Percentiles rank a stretch among this genome's conserved stretches.
Evolutionary conservation across 768 basidiomycete species (phyloP).

Genomic region (Russula abietina): DNA sequence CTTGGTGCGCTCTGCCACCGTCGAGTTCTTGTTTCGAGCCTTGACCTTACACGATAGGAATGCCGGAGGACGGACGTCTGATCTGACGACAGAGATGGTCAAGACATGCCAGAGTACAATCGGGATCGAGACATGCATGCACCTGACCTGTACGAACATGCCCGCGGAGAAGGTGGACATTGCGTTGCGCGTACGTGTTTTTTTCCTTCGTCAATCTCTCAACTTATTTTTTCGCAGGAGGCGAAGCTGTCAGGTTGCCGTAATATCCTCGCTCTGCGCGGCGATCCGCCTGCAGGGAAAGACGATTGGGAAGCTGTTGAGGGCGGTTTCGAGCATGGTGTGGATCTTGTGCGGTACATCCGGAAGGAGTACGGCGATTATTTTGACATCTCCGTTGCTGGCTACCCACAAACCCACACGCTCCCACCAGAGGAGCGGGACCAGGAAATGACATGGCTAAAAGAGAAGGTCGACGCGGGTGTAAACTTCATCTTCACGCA

Average conservation of each 20-base stretch:
- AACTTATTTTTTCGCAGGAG: constrained; percentile 47
- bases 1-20: constrained; percentile 51
- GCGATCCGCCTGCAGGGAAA: constrained; percentile 85
- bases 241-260: constrained; percentile 85
- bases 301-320: constrained; percentile 91
- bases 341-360: constrained; percentile 90
- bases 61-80: constrained; percentile 92
- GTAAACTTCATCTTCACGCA: constrained; percentile 95
- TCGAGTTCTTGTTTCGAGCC: not conserved
- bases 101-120: constrained; percentile 90
- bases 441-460: constrained; percentile 77
- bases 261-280: constrained; percentile 89
- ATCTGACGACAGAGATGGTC: constrained; percentile 88
- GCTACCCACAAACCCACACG: constrained; percentile 79
- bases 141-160: constrained; percentile 98
- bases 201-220: constrained; percentile 9
- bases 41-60: constrained; percentile 54
- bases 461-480: constrained; percentile 87
- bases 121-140: constrained; percentile 97
- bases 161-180: constrained; percentile 92
- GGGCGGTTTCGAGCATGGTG: constrained; percentile 83
- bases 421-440: constrained; percentile 69
- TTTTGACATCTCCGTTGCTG: constrained; percentile 92
- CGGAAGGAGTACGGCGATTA: constrained; percentile 78
- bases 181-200: constrained; percentile 62